Base-by-base conservation (phyloP, 805 yeast genomes). In the Lachancea waltii region DNA sequence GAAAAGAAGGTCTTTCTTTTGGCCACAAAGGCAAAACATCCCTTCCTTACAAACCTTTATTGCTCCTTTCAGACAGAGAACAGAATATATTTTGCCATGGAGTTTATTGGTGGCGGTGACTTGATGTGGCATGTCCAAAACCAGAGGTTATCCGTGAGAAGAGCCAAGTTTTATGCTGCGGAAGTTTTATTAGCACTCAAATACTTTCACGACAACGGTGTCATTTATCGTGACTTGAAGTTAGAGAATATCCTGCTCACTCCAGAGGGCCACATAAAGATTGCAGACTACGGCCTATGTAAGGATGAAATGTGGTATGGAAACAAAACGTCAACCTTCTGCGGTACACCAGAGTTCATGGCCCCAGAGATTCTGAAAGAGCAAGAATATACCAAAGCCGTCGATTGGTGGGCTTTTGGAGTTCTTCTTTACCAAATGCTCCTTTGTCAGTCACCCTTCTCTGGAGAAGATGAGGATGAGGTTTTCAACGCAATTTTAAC, bases 371-470 rank as follows among this genome's bases (percentile, higher is more conserved):
- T 92, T 49, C 70, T 92, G 55, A 80, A 85, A 47, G 97, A 92
- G 38, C 95, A 89, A 61, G 83, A 80, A 43, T 92, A 92, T 55
- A 92, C 87, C 37, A 78, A 95, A 55, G 83, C 92, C 27, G 98
- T 92, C 38, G 99, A 92, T 64, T 92, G 98, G 98, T 92, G 98
- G 98, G 97, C 98, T 1, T 86, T 89, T 69, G 99, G 99, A 41
- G 97, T 92, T 20, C 70, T 92, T 47, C 69, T 92, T 48, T 92
- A 90, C 63, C 98, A 92, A 64, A 92, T 92, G 99, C 69, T 92
- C 41, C 70, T 92, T 42, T 92, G 96, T 36, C 95, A 90, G 63
- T 85, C 96, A 6, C 99, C 99, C 25, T 92, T 92, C 66, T 81
- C 90, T 49, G 98, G 99, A 48, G 96, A 89, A 49, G 95, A 85